Percentiles rank a stretch among this genome's conserved stretches.
Conservation (phyloP, 2,329 filamentous ascomycete genomes). For the Ceratocystis variospora region DNA sequence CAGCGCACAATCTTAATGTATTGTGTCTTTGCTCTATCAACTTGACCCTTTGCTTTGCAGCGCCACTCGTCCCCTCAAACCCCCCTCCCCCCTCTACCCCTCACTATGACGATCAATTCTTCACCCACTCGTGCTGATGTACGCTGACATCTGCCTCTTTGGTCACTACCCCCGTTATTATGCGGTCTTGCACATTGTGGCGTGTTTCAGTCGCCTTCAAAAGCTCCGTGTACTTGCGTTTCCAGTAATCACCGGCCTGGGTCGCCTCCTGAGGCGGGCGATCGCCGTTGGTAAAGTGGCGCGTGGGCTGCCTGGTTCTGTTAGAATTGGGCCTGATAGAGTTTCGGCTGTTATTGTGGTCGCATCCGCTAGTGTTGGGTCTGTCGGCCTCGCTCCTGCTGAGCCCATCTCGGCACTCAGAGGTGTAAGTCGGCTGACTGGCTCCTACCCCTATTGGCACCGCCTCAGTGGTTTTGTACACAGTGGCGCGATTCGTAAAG, state of each 20-base stretch:
- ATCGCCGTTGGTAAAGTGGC: conserved; percentile 9
- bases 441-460: neutral
- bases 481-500: conserved; percentile 14
- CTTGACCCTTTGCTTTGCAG: neutral
- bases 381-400: neutral
- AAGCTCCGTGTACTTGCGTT: conserved; percentile 16
- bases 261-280: conserved; percentile 3
- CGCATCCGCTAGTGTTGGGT: neutral
- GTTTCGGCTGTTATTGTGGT: neutral
- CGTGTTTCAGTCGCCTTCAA: conserved; percentile 7
- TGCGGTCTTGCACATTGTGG: conserved; percentile 9
- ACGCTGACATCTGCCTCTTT: neutral
- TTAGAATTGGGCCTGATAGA: neutral
- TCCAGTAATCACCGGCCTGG: conserved; percentile 12
- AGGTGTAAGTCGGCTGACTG: neutral
- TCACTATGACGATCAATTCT: neutral
- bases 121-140: neutral
- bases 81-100: neutral
- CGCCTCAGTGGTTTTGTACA: conserved; percentile 5
- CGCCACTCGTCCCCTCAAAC: neutral
- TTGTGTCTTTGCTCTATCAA: neutral
- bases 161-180: neutral
- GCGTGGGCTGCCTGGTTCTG: no score
- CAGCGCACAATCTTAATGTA: neutral
- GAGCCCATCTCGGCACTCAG: neutral